Percentiles rank a stretch among this genome's conserved stretches.
These are phyloP conservation scores for Cruciata laevipes DNA, from an alignment of 257 asterid genomes.

Conservation along the genomic window DNA sequence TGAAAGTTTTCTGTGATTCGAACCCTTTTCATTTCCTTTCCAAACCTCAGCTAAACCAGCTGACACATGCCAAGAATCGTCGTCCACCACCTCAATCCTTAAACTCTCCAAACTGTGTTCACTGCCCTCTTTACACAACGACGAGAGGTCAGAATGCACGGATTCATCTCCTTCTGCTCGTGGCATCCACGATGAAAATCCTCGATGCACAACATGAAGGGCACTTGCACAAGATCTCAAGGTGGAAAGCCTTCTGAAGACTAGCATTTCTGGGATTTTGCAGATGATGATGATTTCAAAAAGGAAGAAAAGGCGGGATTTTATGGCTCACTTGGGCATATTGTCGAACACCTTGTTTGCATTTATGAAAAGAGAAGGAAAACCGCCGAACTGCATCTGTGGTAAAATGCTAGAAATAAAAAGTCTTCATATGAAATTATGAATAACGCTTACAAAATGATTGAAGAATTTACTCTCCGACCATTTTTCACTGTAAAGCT, in stretches of 20 bases:
- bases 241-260: slow-evolving; percentile 2
- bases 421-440: no score
- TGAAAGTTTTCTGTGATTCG: slow-evolving; percentile 12
- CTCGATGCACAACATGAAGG: background rate
- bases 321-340: background rate
- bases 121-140: slow-evolving; percentile 31
- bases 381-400: no score
- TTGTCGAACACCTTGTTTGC: slow-evolving; percentile 11
- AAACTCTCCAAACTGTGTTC: slow-evolving; percentile 26
- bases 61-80: slow-evolving; percentile 60
- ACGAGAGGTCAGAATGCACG: slow-evolving; percentile 38
- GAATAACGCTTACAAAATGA: no score
- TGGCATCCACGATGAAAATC: background rate
- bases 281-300: background rate
- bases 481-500: no score
- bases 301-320: background rate
- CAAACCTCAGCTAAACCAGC: slow-evolving; percentile 60
- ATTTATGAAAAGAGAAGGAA: no score
- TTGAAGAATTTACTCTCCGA: no score
- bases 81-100: slow-evolving; percentile 53
- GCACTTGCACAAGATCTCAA: background rate
- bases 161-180: background rate
- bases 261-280: background rate
- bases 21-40: slow-evolving; percentile 28
- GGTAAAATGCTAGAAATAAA: no score